phyloP scores from a whole-genome alignment of 2,329 filamentous ascomycete genomes.

The Xylariaceae sp. region DNA sequence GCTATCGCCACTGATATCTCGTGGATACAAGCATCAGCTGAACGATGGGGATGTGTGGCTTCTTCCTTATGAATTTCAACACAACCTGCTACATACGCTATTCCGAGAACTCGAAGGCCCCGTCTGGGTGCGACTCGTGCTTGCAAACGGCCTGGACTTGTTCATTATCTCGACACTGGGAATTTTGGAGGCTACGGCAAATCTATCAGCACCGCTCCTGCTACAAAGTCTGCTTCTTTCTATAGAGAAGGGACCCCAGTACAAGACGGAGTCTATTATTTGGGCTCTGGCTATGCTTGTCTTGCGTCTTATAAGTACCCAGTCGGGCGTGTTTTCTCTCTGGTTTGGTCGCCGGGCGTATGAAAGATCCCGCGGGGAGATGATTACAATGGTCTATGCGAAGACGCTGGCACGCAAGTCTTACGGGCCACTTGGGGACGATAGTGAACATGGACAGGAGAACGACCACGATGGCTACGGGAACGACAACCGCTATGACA shows the following conservation, averaged over 20 bases:
- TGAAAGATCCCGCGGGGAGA: constrained; percentile 77
- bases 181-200: constrained; percentile 55
- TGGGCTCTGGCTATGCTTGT: constrained; percentile 62
- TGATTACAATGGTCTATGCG: constrained; percentile 80
- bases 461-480: constrained; percentile 18
- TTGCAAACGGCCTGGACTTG: constrained; percentile 76
- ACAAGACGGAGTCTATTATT: constrained; percentile 55
- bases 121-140: constrained; percentile 63
- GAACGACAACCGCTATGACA: constrained; percentile 1
- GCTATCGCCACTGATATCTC: constrained; percentile 68
- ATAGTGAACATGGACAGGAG: constrained; percentile 19
- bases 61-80: constrained; percentile 76
- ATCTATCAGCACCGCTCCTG: constrained; percentile 60
- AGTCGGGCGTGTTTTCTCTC: constrained; percentile 63
- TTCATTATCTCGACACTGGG: constrained; percentile 62
- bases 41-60: constrained; percentile 79
- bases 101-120: constrained; percentile 72
- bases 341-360: constrained; percentile 86
- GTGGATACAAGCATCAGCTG: constrained; percentile 62
- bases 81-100: constrained; percentile 65
- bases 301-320: constrained; percentile 57
- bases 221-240: constrained; percentile 67
- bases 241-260: constrained; percentile 52
- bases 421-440: constrained; percentile 39
- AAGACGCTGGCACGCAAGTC: constrained; percentile 67